A percentile compares a stretch with the other conserved stretches of the same genome.
phyloP scores from a whole-genome alignment of 2,329 filamentous ascomycete species.

The Aspergillus pseudoterreus region DNA sequence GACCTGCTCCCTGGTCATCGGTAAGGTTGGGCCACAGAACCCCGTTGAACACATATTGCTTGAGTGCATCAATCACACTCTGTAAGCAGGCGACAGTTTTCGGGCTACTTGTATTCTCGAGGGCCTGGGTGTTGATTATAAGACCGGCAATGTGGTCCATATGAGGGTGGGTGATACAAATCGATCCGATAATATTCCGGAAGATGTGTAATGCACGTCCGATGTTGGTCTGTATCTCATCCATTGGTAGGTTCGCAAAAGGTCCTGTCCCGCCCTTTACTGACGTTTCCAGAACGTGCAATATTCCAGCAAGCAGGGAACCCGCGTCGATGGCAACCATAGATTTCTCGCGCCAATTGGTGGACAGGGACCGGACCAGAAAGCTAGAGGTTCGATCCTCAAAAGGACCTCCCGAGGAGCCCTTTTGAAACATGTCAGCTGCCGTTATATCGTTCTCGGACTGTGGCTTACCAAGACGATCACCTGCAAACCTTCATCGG shows the following conservation, averaged over 20 bases:
- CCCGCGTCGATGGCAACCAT: slow-evolving; percentile 92
- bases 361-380: slow-evolving; percentile 75
- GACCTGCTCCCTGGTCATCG: slow-evolving; percentile 88
- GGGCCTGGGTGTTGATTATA: slow-evolving; percentile 86
- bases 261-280: slow-evolving; percentile 55
- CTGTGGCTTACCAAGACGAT: slow-evolving; percentile 65
- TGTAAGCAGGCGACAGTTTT: slow-evolving; percentile 85
- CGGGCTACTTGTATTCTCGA: slow-evolving; percentile 70
- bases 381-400: slow-evolving; percentile 90
- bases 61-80: slow-evolving; percentile 86
- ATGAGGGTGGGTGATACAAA: slow-evolving; percentile 95
- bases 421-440: slow-evolving; percentile 57
- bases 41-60: slow-evolving; percentile 95
- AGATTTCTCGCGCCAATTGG: slow-evolving; percentile 77
- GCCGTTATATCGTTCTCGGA: not conserved
- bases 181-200: slow-evolving; percentile 75
- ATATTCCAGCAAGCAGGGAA: slow-evolving; percentile 80
- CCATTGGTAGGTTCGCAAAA: slow-evolving; percentile 74
- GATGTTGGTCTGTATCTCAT: slow-evolving; percentile 22
- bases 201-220: slow-evolving; percentile 66
- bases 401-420: slow-evolving; percentile 80
- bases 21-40: slow-evolving; percentile 97
- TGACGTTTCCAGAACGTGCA: slow-evolving; percentile 63
- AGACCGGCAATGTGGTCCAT: slow-evolving; percentile 90
- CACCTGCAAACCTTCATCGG: slow-evolving; percentile 55